phyloP scores from a whole-genome alignment of 176 grass and related monocot genomes.

The Musa itinerans region DNA sequence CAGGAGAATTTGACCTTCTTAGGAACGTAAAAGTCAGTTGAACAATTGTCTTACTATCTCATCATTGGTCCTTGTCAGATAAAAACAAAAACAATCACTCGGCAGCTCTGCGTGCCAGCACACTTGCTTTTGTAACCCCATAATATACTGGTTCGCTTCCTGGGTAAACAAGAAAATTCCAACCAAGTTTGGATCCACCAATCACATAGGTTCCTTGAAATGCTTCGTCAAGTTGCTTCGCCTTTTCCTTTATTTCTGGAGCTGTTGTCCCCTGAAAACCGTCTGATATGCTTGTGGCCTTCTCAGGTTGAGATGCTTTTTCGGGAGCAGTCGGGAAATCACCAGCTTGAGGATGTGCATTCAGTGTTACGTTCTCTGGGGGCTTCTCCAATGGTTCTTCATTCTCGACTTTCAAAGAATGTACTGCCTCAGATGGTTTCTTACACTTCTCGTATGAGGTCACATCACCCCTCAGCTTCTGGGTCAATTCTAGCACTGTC shows the following conservation, averaged over 20 bases:
- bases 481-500: slow-evolving; percentile 43
- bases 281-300: slow-evolving; percentile 15
- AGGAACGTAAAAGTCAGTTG: neutral
- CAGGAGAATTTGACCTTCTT: neutral
- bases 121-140: slow-evolving; percentile 53
- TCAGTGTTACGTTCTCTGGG: slow-evolving; percentile 14
- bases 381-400: slow-evolving; percentile 9
- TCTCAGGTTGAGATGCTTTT: slow-evolving; percentile 13
- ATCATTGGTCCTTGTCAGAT: neutral
- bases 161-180: slow-evolving; percentile 74
- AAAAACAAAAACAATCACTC: neutral
- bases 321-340: neutral
- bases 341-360: slow-evolving; percentile 15
- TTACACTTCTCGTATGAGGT: slow-evolving; percentile 19
- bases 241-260: slow-evolving; percentile 12
- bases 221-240: slow-evolving; percentile 30
- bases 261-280: slow-evolving; percentile 2
- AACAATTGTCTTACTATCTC: neutral
- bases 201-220: slow-evolving; percentile 57
- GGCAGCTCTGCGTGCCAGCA: slow-evolving; percentile 27
- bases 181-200: slow-evolving; percentile 74
- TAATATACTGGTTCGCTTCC: slow-evolving; percentile 47
- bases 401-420: slow-evolving; percentile 8
- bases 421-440: slow-evolving; percentile 20
- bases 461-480: slow-evolving; percentile 36